Evolutionary conservation across 495 filamentous ascomycete genomes (phyloP).

Genomic region (Delitschia confertaspora): DNA sequence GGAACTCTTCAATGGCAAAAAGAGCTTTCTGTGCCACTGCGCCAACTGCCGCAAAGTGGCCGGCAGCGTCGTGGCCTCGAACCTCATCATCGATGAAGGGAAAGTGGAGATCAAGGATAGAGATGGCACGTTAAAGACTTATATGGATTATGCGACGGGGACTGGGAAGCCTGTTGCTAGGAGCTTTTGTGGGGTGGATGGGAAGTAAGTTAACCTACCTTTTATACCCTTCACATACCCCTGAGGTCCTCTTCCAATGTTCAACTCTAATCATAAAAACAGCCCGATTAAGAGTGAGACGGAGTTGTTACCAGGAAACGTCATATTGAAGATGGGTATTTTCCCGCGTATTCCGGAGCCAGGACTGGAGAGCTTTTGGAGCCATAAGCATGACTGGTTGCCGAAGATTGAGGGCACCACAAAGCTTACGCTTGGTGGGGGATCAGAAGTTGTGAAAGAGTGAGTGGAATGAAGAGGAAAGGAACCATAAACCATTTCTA

Average conservation of each 20-base stretch:
- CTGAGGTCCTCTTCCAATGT: neutral
- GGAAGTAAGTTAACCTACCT: slow-evolving; percentile 31
- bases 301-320: slow-evolving; percentile 27
- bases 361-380: slow-evolving; percentile 35
- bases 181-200: slow-evolving; percentile 37
- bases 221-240: neutral
- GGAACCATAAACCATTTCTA: no score
- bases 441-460: no score
- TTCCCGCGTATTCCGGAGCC: slow-evolving; percentile 38
- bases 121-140: slow-evolving; percentile 34
- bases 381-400: slow-evolving; percentile 35
- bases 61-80: slow-evolving; percentile 34
- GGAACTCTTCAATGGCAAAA: slow-evolving; percentile 33
- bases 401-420: slow-evolving; percentile 21
- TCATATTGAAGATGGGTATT: slow-evolving; percentile 39
- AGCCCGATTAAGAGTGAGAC: slow-evolving; percentile 38
- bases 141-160: slow-evolving; percentile 32
- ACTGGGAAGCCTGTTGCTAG: slow-evolving; percentile 36
- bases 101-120: slow-evolving; percentile 36
- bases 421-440: no score
- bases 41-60: slow-evolving; percentile 37
- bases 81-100: slow-evolving; percentile 36
- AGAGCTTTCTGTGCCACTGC: slow-evolving; percentile 36
- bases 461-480: no score
- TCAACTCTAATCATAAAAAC: neutral